Percentiles rank a stretch among this genome's conserved stretches.
Conservation (phyloP, 2,329 filamentous ascomycete species). For the Spiromastix sp. region DNA sequence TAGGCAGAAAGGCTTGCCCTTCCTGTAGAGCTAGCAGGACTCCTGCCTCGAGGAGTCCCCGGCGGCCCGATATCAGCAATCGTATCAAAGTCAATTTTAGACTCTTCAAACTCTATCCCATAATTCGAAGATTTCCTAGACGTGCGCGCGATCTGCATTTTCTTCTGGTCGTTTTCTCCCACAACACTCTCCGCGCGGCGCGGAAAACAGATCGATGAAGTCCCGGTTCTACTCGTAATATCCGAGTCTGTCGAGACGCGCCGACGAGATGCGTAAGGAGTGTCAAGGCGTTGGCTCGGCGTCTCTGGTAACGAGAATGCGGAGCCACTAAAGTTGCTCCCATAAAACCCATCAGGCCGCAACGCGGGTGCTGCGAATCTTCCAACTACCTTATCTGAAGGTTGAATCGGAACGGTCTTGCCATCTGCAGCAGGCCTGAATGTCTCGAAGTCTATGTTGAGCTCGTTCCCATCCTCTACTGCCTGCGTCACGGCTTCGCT, state of each 20-base stretch:
- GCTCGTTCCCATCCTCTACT: conserved; percentile 67
- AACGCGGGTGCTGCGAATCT: conserved; percentile 64
- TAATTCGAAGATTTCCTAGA: conserved; percentile 19
- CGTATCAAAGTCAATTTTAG: background rate
- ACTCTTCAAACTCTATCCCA: conserved; percentile 1
- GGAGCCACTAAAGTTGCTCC: conserved; percentile 60
- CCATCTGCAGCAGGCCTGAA: conserved; percentile 46
- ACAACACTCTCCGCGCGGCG: conserved; percentile 65
- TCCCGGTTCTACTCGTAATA: conserved; percentile 46
- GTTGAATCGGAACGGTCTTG: conserved; percentile 54
- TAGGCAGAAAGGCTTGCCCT: background rate
- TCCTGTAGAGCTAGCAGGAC: conserved; percentile 1
- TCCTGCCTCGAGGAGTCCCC: conserved; percentile 4
- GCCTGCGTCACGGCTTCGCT: conserved; percentile 78
- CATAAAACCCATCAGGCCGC: conserved; percentile 58
- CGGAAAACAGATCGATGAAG: conserved; percentile 55
- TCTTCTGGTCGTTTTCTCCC: conserved; percentile 63
- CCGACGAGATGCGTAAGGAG: conserved; percentile 41
- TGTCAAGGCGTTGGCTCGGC: conserved; percentile 34
- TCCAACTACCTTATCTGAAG: conserved; percentile 64
- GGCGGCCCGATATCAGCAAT: background rate
- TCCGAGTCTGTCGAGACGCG: conserved; percentile 59
- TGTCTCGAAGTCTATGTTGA: conserved; percentile 80
- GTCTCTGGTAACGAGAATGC: conserved; percentile 45
- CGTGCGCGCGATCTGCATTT: conserved; percentile 59